These are phyloP conservation scores for Candida freyschussii DNA, from an alignment of 1,139 yeast genomes.

Conservation along the genomic window DNA sequence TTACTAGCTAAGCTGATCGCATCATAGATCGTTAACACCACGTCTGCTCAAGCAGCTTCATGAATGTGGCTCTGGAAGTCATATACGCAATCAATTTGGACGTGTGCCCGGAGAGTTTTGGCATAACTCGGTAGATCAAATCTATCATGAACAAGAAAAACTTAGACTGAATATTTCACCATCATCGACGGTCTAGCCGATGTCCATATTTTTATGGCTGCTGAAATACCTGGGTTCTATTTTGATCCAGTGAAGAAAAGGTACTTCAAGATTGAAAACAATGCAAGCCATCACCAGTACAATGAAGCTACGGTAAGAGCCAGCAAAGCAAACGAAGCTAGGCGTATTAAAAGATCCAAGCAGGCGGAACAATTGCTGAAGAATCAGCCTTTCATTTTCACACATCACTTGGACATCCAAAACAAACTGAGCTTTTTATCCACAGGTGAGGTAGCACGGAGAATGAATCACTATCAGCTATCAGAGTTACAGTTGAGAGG, in stretches of 20 bases:
- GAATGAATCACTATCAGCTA: background rate
- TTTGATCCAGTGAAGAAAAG: slow-evolving; percentile 22
- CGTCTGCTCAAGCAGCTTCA: too few species aligned
- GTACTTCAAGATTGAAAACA: slow-evolving; percentile 23
- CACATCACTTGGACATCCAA: slow-evolving; percentile 2
- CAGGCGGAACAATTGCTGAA: background rate
- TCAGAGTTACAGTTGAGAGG: slow-evolving; percentile 1
- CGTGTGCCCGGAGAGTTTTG: too few species aligned
- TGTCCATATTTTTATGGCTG: slow-evolving; percentile 6
- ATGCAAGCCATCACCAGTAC: slow-evolving; percentile 11
- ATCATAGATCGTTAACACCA: too few species aligned
- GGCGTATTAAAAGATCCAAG: slow-evolving; percentile 8
- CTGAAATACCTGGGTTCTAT: slow-evolving; percentile 24
- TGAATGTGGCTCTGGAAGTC: too few species aligned
- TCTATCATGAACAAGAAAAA: too few species aligned
- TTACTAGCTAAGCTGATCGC: too few species aligned
- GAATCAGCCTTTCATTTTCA: slow-evolving; percentile 6
- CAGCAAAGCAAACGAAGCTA: slow-evolving; percentile 9
- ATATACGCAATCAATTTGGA: background rate
- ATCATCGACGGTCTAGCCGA: too few species aligned
- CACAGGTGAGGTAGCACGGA: background rate
- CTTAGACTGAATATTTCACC: too few species aligned
- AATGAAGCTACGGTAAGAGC: slow-evolving; percentile 10
- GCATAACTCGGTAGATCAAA: too few species aligned
- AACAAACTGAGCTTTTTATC: slow-evolving; percentile 1